Percentiles rank a stretch among this genome's conserved stretches.
Evolutionary conservation across 441 rosid species (phyloP).

Genomic region (Populus hybrid): DNA sequence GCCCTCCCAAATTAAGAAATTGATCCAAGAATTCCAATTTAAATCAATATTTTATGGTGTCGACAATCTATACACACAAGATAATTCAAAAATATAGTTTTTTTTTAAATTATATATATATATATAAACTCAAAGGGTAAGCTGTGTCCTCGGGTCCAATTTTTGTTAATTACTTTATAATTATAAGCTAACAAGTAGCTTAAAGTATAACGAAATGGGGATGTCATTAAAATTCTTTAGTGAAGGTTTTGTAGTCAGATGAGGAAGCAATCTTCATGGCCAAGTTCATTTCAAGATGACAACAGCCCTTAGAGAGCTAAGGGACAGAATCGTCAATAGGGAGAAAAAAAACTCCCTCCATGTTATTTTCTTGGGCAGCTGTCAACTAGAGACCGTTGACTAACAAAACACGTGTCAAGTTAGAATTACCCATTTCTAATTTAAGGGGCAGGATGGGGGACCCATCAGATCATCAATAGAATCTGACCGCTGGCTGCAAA

Average conservation of each 20-base stretch:
- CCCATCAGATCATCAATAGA: conserved; percentile 7
- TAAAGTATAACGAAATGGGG: neutral
- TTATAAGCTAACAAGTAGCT: neutral
- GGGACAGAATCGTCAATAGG: conserved; percentile 14
- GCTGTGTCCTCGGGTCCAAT: too few species aligned
- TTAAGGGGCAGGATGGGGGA: neutral
- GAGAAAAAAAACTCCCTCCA: neutral
- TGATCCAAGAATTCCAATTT: neutral
- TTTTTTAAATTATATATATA: too few species aligned
- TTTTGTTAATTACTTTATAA: too few species aligned
- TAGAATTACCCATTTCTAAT: neutral
- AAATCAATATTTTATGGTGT: too few species aligned
- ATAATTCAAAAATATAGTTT: too few species aligned
- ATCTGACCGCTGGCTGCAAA: conserved; percentile 16
- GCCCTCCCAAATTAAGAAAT: too few species aligned
- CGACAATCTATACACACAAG: too few species aligned
- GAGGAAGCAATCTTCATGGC: neutral
- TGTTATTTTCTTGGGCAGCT: conserved; percentile 13
- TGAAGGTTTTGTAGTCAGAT: neutral
- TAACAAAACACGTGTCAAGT: conserved; percentile 11
- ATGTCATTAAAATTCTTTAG: neutral
- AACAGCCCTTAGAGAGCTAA: neutral
- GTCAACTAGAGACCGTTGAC: conserved; percentile 32
- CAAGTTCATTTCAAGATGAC: neutral
- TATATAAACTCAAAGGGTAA: too few species aligned